Evolutionary conservation across 495 filamentous ascomycete species (phyloP), one percentile per base, ranked within the genome.

Genomic region (Aspergillus sclerotiicarbonarius): DNA sequence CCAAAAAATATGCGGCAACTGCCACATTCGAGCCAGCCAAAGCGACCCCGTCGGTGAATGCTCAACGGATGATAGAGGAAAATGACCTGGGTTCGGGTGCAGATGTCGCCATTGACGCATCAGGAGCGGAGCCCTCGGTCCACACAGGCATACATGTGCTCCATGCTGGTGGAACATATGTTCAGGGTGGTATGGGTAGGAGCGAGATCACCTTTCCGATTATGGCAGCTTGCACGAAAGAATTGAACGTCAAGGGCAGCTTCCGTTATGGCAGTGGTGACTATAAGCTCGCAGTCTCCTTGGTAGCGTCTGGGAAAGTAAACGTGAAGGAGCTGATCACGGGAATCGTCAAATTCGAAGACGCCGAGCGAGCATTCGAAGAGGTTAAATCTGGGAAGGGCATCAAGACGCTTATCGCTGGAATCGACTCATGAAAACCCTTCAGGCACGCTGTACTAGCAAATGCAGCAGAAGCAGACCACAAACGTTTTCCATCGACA

Each of bases 101-200:
- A 3, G 82, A 87, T 67, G 77, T 79, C 8, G 81, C 79, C 1
- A 77, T 86, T 48, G 83, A 85, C 56, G 82, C 81, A 25, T 83
- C 81, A 0, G 83, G 82, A 0, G 82, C 76, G 1, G 82, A 82
- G 56, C 61, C 76, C 12, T 81, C 76, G 8, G 77, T 85, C 16
- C 74, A 81, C 60, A 78, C 78, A 0, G 82, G 80, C 7, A 77
- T 83, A 29, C 73, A 82, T 54, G 76, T 77, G 30, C 66, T 81
- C 9, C 77, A 75, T 35, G 73, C 70, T 53, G 82, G 82, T 8
- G 82, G 83, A 12, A 84, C 76, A 6, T 85, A 81, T 58, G 82
- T 87, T 3, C 83, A 87, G 63, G 82, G 78, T 44, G 84, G 83
- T 15, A 81, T 86, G 78, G 83, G 82, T 0, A 77, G 77, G 48